These are phyloP conservation scores for Sporobolomyces phaffii DNA, from an alignment of 768 basidiomycete genomes.

Conservation along the genomic window DNA sequence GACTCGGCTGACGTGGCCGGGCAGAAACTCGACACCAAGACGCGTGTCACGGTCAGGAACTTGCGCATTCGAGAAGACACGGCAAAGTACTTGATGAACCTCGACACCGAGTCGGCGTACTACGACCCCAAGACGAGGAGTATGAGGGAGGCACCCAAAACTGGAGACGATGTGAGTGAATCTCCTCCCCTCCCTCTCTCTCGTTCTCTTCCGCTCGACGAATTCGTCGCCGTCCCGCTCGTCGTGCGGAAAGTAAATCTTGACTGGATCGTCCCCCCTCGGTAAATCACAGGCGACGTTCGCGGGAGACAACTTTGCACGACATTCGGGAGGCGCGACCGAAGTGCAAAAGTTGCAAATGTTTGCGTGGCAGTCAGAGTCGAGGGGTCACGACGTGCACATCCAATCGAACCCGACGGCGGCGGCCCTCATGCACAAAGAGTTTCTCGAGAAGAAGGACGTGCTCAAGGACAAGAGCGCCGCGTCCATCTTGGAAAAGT, in stretches of 20 bases:
- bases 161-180: constrained; percentile 77
- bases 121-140: constrained; percentile 99
- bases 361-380: constrained; percentile 94
- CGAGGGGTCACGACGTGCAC: constrained; percentile 89
- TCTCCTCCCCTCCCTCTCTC: constrained; percentile 10
- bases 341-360: constrained; percentile 87
- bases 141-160: constrained; percentile 92
- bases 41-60: constrained; percentile 97
- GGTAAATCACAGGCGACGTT: constrained; percentile 65
- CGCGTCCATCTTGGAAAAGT: constrained; percentile 80
- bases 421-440: constrained; percentile 81
- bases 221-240: neutral
- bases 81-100: constrained; percentile 94
- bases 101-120: constrained; percentile 91
- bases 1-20: constrained; percentile 96
- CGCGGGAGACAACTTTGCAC: constrained; percentile 93
- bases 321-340: constrained; percentile 83
- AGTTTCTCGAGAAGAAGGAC: constrained; percentile 89
- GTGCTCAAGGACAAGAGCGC: constrained; percentile 80
- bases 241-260: no score
- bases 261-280: no score
- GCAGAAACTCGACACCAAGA: constrained; percentile 96
- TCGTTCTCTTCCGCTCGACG: neutral
- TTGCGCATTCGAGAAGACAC: constrained; percentile 98
- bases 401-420: constrained; percentile 94